Evolutionary conservation across 768 basidiomycete genomes (phyloP).

Genomic region (Zangia roseola): DNA sequence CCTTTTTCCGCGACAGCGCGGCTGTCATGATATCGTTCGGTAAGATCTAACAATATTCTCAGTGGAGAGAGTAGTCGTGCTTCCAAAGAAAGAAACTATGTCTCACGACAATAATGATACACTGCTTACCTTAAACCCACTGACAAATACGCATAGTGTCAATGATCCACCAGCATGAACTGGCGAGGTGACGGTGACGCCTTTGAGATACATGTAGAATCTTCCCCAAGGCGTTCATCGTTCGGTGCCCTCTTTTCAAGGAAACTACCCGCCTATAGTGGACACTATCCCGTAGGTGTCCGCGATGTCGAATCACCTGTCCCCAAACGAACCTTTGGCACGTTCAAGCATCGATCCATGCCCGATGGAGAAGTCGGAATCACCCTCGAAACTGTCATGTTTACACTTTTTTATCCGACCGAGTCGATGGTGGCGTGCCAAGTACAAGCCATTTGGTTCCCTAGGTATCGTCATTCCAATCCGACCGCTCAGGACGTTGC

Average conservation of each 20-base stretch:
- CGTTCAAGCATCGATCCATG: slow-evolving; percentile 26
- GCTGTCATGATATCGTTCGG: too few relatives aligned
- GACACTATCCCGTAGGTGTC: slow-evolving; percentile 31
- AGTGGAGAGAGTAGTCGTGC: too few relatives aligned
- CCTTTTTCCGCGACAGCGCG: too few relatives aligned
- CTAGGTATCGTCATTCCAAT: too few relatives aligned
- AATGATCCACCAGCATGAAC: too few relatives aligned
- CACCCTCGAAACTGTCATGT: slow-evolving; percentile 29
- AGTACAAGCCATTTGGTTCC: slow-evolving; percentile 23
- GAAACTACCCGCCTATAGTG: slow-evolving; percentile 31
- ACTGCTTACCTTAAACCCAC: too few relatives aligned
- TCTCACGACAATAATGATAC: slow-evolving; percentile 2
- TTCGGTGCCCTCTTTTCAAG: slow-evolving; percentile 24
- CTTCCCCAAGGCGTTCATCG: background rate
- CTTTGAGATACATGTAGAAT: too few relatives aligned
- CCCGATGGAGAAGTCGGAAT: slow-evolving; percentile 24
- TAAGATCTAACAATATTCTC: too few relatives aligned
- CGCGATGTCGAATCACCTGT: slow-evolving; percentile 33
- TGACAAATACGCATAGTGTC: too few relatives aligned
- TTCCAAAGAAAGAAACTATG: background rate
- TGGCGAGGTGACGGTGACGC: too few relatives aligned
- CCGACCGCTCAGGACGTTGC: too few relatives aligned
- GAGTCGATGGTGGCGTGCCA: slow-evolving; percentile 1
- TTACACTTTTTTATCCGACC: slow-evolving; percentile 34
- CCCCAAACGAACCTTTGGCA: slow-evolving; percentile 22